Base-by-base conservation (phyloP, 2,329 filamentous ascomycete genomes). In the Pezicula neosporulosa region DNA sequence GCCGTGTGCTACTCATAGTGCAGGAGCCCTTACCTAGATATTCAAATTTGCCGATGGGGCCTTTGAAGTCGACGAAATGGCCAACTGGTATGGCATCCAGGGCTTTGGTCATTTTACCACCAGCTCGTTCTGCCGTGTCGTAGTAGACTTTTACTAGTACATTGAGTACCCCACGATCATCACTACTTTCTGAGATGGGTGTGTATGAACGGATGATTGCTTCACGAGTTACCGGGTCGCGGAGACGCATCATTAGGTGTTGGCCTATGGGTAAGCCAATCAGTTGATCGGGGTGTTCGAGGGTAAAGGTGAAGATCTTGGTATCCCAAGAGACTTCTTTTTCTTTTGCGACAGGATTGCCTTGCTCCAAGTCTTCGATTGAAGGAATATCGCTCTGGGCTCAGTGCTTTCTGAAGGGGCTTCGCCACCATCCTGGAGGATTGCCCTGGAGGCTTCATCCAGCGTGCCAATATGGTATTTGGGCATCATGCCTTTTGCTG, bases 401-500 rank as follows among this genome's bases (percentile, higher is more conserved):
- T 71, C 64, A 15, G 71, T 70, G 2, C 65, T 62, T 27, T 70
- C 69, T n/a, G 68, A 67, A 1, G 56, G 50, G 12, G 67, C 65
- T 51, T 74, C 66, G 1, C 69, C 69, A 13, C 72, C 66, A 24
- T 71, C 71, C 49, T 73, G 69, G 13, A 94, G 76, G 0, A 74
- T 65, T 37, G 75, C 72, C 6, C 76, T 74, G 1, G 85, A 81
- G 18, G 74, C 73, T 57, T 82, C 72, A 59, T 89, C 82, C 12
- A 96, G 78, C 0, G 83, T 83, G 47, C 92, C 92, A 57, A 97
- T 84, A 68, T 97, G 91, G 64, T 96, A 95, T 42, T 78, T 70
- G 10, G 81, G 79, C 86, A 97, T 91, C 90, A 96, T 96, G 16
- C 78, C 80, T 71, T 95, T 96, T 33, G 92, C 92, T 15, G 89